Conservation (phyloP, 306 rosid species). For the Cicer chorassanicum region DNA sequence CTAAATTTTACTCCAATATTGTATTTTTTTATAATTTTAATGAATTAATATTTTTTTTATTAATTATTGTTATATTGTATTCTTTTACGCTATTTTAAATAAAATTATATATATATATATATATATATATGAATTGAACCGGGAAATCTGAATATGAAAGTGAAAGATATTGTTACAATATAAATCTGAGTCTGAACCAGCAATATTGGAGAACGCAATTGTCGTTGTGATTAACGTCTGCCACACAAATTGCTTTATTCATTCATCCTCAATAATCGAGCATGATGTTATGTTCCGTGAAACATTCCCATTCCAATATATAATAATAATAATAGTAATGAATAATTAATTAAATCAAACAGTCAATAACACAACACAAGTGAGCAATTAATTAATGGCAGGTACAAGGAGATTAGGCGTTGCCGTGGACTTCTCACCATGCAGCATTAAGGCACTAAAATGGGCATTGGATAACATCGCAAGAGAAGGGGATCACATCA, state of each 20-base stretch:
- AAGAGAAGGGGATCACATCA: constrained; percentile 72
- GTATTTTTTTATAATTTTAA: too few species aligned
- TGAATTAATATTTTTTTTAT: too few species aligned
- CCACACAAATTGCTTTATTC: constrained; percentile 42
- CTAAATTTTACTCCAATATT: too few species aligned
- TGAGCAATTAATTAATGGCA: constrained; percentile 32
- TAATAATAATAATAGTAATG: neutral
- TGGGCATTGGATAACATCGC: constrained; percentile 80
- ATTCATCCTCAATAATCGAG: neutral
- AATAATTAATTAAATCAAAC: neutral
- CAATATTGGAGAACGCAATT: constrained; percentile 8
- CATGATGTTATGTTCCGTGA: neutral
- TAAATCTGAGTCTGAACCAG: neutral
- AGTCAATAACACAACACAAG: neutral
- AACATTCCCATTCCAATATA: neutral
- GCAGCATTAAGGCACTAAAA: constrained; percentile 69
- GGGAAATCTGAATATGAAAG: neutral
- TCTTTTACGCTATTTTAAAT: too few species aligned
- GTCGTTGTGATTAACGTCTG: neutral
- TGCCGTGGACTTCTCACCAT: constrained; percentile 87
- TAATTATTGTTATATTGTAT: too few species aligned
- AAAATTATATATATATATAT: too few species aligned
- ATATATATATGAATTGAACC: too few species aligned
- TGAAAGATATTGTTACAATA: neutral
- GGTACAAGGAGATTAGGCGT: constrained; percentile 69